Evolutionary conservation across 2,329 filamentous ascomycete genomes (phyloP).

Genomic region (Trichoderma sp.): DNA sequence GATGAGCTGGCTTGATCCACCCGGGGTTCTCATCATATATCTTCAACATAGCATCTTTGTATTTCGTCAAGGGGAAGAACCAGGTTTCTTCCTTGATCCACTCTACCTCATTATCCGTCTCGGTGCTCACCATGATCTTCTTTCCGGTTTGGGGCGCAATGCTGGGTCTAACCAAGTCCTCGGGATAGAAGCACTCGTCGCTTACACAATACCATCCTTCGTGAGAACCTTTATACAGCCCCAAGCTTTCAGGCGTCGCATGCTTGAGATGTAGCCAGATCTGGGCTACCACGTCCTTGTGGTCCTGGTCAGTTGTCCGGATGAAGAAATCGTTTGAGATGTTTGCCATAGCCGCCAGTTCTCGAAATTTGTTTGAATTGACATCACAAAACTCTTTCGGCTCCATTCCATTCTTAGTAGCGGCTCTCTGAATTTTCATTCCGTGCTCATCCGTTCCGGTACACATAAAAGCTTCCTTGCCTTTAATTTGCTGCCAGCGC

Average conservation of each 20-base stretch:
- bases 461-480: constrained; percentile 67
- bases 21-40: constrained; percentile 76
- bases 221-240: constrained; percentile 82
- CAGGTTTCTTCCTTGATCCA: constrained; percentile 94
- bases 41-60: constrained; percentile 72
- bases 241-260: constrained; percentile 55
- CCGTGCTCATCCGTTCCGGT: constrained; percentile 98
- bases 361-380: constrained; percentile 75
- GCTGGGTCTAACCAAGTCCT: constrained; percentile 67
- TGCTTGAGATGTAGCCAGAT: constrained; percentile 78
- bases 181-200: constrained; percentile 94
- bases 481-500: constrained; percentile 79
- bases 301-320: constrained; percentile 80
- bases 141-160: constrained; percentile 77
- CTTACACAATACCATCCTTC: constrained; percentile 96
- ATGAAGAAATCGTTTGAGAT: constrained; percentile 85
- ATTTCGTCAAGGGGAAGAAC: constrained; percentile 84
- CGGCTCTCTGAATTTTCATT: constrained; percentile 92
- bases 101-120: constrained; percentile 90
- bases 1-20: constrained; percentile 69
- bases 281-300: constrained; percentile 80
- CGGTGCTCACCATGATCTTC: constrained; percentile 76
- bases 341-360: constrained; percentile 66
- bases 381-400: constrained; percentile 86
- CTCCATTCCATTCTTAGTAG: constrained; percentile 64